Conservation (phyloP, 2,329 filamentous ascomycete species). For the Aspergillus intermedius region DNA sequence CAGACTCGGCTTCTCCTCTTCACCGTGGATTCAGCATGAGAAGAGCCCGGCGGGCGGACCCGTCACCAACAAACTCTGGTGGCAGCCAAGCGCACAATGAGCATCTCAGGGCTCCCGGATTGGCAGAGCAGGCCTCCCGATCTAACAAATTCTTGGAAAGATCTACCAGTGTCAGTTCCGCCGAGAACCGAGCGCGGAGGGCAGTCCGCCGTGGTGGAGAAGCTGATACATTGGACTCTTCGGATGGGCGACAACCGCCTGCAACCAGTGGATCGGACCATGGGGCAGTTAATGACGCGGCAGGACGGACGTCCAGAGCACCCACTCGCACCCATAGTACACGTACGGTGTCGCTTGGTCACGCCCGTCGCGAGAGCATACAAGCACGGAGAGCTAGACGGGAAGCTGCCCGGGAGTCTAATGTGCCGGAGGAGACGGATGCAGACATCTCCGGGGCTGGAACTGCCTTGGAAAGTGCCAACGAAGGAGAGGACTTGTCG, state of each 20-base stretch:
- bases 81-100: conserved; percentile 65
- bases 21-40: conserved; percentile 87
- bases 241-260: conserved; percentile 58
- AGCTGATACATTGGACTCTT: conserved; percentile 47
- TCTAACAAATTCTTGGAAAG: conserved; percentile 67
- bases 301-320: conserved; percentile 46
- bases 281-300: conserved; percentile 48
- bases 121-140: conserved; percentile 53
- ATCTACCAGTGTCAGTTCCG: conserved; percentile 87
- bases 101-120: conserved; percentile 65
- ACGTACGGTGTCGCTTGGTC: conserved; percentile 80
- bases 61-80: conserved; percentile 49
- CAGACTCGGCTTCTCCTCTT: conserved; percentile 58
- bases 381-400: conserved; percentile 72
- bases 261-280: conserved; percentile 74
- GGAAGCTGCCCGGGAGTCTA: conserved; percentile 65
- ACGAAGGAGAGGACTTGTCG: conserved; percentile 62
- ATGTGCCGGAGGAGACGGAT: conserved; percentile 88
- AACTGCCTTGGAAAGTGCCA: conserved; percentile 45
- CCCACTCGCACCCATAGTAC: conserved; percentile 55
- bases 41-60: conserved; percentile 50
- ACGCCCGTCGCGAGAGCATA: conserved; percentile 84
- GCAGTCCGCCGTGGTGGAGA: conserved; percentile 50
- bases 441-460: conserved; percentile 60
- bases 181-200: conserved; percentile 64